A percentile compares a stretch with the other conserved stretches of the same genome.
Conservation (phyloP, 192 early-diverging fungal species). For the Umbelopsis sp. region DNA sequence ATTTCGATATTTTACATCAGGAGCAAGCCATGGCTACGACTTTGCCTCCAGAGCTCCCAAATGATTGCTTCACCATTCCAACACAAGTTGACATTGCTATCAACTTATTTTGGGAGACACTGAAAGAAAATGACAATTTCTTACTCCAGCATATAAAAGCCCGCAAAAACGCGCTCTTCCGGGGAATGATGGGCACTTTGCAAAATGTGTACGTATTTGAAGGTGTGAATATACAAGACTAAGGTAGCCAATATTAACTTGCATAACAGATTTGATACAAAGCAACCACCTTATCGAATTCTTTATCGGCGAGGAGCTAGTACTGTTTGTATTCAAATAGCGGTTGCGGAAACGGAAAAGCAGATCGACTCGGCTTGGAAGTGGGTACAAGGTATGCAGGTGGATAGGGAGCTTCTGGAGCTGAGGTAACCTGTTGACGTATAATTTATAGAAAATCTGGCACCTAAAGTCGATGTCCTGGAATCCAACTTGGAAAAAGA, state of each 20-base stretch:
- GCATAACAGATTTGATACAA: slow-evolving; percentile 76
- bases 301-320: slow-evolving; percentile 66
- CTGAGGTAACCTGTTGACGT: not conserved
- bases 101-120: slow-evolving; percentile 71
- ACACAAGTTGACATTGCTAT: slow-evolving; percentile 51
- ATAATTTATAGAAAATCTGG: slow-evolving; percentile 66
- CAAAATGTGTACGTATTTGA: slow-evolving; percentile 81
- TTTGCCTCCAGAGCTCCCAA: slow-evolving; percentile 15
- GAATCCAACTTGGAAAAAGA: slow-evolving; percentile 81
- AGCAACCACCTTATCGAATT: slow-evolving; percentile 90
- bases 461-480: slow-evolving; percentile 68
- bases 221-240: not conserved
- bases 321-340: slow-evolving; percentile 75
- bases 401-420: not conserved
- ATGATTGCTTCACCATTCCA: slow-evolving; percentile 51
- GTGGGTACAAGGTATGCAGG: slow-evolving; percentile 77
- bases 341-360: slow-evolving; percentile 80
- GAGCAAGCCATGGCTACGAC: slow-evolving; percentile 21
- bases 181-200: slow-evolving; percentile 83
- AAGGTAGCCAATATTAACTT: not conserved
- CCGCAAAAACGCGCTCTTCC: slow-evolving; percentile 60
- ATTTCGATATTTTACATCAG: not conserved
- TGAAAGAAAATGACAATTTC: slow-evolving; percentile 65
- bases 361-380: slow-evolving; percentile 88
- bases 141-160: slow-evolving; percentile 70